Base-by-base conservation (phyloP, 805 yeast genomes). In the Naumovozyma baii region DNA sequence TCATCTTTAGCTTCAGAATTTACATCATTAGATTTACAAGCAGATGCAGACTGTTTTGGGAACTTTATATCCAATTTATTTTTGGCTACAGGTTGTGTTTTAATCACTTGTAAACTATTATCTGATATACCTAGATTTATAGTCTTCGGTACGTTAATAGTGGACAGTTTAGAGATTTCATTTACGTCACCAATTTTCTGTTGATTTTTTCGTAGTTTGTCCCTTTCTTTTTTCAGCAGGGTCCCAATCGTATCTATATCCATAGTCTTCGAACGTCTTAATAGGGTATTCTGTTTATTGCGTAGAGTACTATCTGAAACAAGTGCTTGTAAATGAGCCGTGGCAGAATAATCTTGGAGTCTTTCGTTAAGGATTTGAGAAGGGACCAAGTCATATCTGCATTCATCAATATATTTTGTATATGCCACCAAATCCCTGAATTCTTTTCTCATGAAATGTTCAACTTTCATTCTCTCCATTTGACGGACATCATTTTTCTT, bases 351-450 rank as follows among this genome's bases (percentile, higher is more conserved):
- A 1, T 39, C 34, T 2, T 16, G 9, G 3, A 39, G 4, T 4
- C 12, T 22, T 7, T 19, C n/a, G 1, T 14, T 12, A 15, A 33
- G 10, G 12, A n/a, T 19, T 5, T 20, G 10, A 4, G 14, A 28
- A 10, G 33, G 31, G 2, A 41, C n/a, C 8, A 28, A 25, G 25
- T 41, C 44, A 18, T 31, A 28, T 18, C 40, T 30, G 31, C 34
- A 33, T 15, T 16, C 5, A 4, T 5, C 15, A 8, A 31, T 13
- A 17, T 22, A n/a, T 7, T 12, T 37, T 4, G 8, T 2, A n/a
- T 19, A 5, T 14, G 14, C 5, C 17, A 13, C 25, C 8, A 17
- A 18, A 3, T 5, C 20, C 33, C 18, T 32, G 14, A 16, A 36
- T 5, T 37, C 30, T 8, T 20, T 37, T 22, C 43, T 18, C 12